A percentile compares a stretch with the other conserved stretches of the same genome.
These are phyloP conservation scores for Podosphaera leucotricha DNA, from an alignment of 2,329 filamentous ascomycete genomes.

Conservation along the genomic window DNA sequence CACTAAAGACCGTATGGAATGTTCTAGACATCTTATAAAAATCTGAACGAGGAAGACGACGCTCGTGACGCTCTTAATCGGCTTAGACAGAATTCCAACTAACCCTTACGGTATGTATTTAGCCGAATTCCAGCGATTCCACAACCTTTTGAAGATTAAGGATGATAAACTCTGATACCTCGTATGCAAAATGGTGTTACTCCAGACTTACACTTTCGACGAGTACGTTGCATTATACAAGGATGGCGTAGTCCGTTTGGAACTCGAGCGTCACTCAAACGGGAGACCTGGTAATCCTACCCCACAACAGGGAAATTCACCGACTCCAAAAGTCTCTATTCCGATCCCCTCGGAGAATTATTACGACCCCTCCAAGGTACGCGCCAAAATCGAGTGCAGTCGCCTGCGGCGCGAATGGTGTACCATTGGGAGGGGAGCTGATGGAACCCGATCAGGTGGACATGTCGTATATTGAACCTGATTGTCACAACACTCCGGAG, in stretches of 20 bases:
- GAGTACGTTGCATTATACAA: background rate
- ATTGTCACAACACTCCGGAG: background rate
- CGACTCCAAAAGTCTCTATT: no score
- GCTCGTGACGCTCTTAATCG: background rate
- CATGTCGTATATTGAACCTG: background rate
- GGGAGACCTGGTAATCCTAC: background rate
- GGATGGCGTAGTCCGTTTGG: background rate
- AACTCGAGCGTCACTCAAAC: background rate
- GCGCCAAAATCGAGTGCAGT: background rate
- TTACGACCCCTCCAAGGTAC: background rate
- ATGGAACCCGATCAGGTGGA: background rate
- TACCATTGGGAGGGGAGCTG: background rate
- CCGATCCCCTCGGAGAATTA: background rate
- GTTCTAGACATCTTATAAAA: no score
- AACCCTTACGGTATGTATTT: background rate
- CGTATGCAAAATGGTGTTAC: background rate
- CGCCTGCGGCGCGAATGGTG: background rate
- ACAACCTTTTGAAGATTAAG: background rate
- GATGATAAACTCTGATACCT: background rate
- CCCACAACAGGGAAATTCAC: background rate
- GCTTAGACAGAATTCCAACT: background rate
- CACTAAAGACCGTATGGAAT: background rate
- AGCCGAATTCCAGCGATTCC: background rate
- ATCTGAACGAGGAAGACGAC: background rate
- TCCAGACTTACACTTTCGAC: background rate